Conservation (phyloP, 164 flowering plant species). For the Macadamia integrifolia region DNA sequence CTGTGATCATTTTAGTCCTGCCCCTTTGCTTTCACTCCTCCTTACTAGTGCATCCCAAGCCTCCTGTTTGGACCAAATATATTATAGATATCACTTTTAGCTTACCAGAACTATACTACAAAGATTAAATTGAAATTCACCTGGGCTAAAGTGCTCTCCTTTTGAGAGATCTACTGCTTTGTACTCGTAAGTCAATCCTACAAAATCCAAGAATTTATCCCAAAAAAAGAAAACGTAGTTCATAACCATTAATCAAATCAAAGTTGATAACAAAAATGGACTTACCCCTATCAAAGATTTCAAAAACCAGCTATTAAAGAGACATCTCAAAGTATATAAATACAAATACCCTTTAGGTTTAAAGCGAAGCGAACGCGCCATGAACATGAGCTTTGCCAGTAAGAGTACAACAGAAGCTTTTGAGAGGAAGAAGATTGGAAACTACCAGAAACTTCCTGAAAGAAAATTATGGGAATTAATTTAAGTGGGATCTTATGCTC, state of each 20-base stretch:
- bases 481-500: not conserved
- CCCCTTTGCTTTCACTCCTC: too few species aligned
- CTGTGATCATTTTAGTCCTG: too few species aligned
- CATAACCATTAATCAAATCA: not conserved
- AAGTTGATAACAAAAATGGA: not conserved
- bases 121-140: constrained; percentile 16
- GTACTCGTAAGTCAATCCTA: constrained; percentile 53
- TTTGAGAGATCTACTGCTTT: constrained; percentile 42
- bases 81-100: too few species aligned
- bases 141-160: constrained; percentile 55
- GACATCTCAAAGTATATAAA: not conserved
- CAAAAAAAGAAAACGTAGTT: not conserved
- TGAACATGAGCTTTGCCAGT: constrained; percentile 63
- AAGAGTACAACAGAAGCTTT: constrained; percentile 44
- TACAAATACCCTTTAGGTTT: constrained; percentile 45
- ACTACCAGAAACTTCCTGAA: constrained; percentile 6
- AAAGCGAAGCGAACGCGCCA: constrained; percentile 72
- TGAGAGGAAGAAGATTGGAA: constrained; percentile 17
- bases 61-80: not conserved
- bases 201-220: not conserved
- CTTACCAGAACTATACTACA: too few species aligned
- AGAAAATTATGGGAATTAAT: not conserved
- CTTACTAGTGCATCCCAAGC: too few species aligned
- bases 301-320: not conserved
- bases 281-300: not conserved